Evolutionary conservation across 2,329 filamentous ascomycete genomes (phyloP), one percentile per base, ranked within the genome.

Genomic region (Sordariomycetes sp.): DNA sequence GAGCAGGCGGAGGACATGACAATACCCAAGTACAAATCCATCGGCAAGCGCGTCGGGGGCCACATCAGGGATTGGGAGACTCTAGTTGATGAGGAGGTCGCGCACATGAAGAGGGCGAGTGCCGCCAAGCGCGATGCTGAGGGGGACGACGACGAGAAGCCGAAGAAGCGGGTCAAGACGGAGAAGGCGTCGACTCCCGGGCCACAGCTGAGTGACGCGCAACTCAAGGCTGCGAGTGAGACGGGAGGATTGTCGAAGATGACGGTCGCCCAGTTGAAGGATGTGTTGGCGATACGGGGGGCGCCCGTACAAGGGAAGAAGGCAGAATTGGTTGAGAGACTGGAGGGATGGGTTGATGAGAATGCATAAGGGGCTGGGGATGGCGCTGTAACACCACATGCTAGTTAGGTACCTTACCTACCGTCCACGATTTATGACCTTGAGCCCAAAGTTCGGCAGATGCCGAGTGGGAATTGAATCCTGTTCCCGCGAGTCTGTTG

Each of bases 31-130:
- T 91, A 87, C 71, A 87, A 82, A 64, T 90, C 95, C 63, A 97
- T 99, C 58, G 83, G 91, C 69, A 97, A 95, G 74, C 85, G 93
- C 34, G 87, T 89, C 1, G 92, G 91, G 0, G 81, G 83, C 2
- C 89, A 90, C 66, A 80, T 96, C 11, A 76, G 87, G 53, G 85
- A 89, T 37, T 96, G 92, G 86, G 86, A 88, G 3, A 76, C 82
- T 40, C 78, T 80, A 12, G 77, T 97, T 6, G 81, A 88, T 34
- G 72, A 79, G 10, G 82, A 85, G 59, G 69, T 76, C 0, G 67
- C 64, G 2, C 65, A 67, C 11, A 65, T 74, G 5, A 66, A 69
- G 57, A 68, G 71, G 28, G 68, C 67, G 35, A 74, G 74, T 51
- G 71, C 74, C 0, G 65, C 78, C 51, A 86, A 86, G 68, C 76